Base-by-base conservation (phyloP, 2,329 filamentous ascomycete genomes). In the Aquanectria penicillioides region DNA sequence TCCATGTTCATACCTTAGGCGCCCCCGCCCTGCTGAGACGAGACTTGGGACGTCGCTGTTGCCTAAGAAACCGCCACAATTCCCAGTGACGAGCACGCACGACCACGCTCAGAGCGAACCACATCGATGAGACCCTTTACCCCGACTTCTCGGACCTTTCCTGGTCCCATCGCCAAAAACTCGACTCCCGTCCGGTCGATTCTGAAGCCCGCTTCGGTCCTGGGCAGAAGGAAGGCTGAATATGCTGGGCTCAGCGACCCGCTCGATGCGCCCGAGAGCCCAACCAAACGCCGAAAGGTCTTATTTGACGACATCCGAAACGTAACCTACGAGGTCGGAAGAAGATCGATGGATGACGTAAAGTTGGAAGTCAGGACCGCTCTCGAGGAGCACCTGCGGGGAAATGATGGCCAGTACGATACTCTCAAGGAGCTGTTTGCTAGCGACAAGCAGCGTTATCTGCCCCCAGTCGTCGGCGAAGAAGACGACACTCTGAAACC, bases 341-440 rank as follows among this genome's bases (percentile, higher is more conserved):
- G 76, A 38, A 77, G 83, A 63, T 81, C 81, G 5, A 79, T 86
- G 68, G 81, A 83, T 6, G 81, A 86, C 46, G 80, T 85, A 55
- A 86, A 86, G 69, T 70, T 79, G 20, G 81, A 86, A 65, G 83
- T 88, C 40, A 77, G 78, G 57, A 80, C 78, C 43, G 83, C 85
- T 7, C 76, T 89, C 10, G 85, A 88, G 60, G 80, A 80, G 36
- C 85, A 89, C 69, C 75, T 79, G 25, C 79, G 78, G 44, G 85
- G 85, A 22, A 82, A 86, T 53, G 84, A 86, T 58, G 83, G 86
- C 61, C 84, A 83, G 29, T 89, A 88, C 72, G 83, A 88, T 62
- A 79, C 78, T n/a, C 74, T 89, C 44, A 88, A 87, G 69, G 81
- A 86, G 47, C 75, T 86, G 5, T 87, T 89, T 53, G 75, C 78